Evolutionary conservation across 2,329 filamentous ascomycete genomes (phyloP).

Genomic region (Colletotrichum neosansevieriae): DNA sequence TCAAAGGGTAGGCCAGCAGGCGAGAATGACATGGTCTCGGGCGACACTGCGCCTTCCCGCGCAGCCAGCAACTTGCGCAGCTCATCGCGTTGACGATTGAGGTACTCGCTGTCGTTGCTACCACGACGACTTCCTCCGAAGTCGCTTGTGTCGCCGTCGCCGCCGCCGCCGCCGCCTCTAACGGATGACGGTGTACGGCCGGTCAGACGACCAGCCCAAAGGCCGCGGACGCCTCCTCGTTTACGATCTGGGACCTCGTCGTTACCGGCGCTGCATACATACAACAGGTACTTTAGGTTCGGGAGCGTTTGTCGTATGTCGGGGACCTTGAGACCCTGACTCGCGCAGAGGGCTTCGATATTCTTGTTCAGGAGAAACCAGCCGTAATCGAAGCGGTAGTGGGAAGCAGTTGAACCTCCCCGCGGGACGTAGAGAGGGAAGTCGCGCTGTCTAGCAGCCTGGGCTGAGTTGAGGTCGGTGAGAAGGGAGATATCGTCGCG

Average conservation of each 20-base stretch:
- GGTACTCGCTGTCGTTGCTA: constrained; percentile 58
- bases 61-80: constrained; percentile 51
- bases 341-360: constrained; percentile 77
- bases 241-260: constrained; percentile 73
- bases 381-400: constrained; percentile 94
- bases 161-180: constrained; percentile 49
- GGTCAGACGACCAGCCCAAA: constrained; percentile 64
- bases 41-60: constrained; percentile 43
- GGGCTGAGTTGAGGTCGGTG: constrained; percentile 47
- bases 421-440: constrained; percentile 83
- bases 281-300: constrained; percentile 93
- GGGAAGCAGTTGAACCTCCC: constrained; percentile 72
- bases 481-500: constrained; percentile 78
- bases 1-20: constrained; percentile 58
- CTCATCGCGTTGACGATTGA: constrained; percentile 56
- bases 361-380: constrained; percentile 98
- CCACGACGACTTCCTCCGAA: constrained; percentile 55
- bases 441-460: constrained; percentile 65
- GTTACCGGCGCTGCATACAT: constrained; percentile 85
- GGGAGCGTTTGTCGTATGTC: constrained; percentile 93
- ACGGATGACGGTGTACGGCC: constrained; percentile 44
- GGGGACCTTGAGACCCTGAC: constrained; percentile 81
- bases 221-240: constrained; percentile 69
- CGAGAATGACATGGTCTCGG: constrained; percentile 22
- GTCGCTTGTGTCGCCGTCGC: constrained; percentile 55